A percentile compares a stretch with the other conserved stretches of the same genome.
phyloP scores from a whole-genome alignment of 805 yeast species.

The Wickerhamomyces bisporus region DNA sequence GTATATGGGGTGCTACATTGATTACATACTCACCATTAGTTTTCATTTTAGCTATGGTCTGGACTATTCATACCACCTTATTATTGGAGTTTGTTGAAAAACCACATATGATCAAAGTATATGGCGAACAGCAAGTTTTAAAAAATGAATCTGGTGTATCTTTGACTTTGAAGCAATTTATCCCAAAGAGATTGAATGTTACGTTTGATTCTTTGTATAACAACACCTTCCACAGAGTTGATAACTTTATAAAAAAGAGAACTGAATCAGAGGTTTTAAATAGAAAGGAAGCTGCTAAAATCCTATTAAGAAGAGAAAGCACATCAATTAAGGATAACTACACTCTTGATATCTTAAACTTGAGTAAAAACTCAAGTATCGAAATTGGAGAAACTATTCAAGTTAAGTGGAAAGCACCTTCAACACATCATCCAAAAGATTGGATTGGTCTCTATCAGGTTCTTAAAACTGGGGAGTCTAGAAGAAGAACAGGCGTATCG shows the following conservation, averaged over 20 bases:
- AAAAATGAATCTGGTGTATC: constrained; percentile 45
- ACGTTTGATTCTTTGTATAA: constrained; percentile 40
- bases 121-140: constrained; percentile 58
- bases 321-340: constrained; percentile 26
- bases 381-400: constrained; percentile 48
- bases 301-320: constrained; percentile 9
- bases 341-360: constrained; percentile 22
- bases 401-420: constrained; percentile 52
- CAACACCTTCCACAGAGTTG: constrained; percentile 35
- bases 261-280: constrained; percentile 17
- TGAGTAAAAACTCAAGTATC: constrained; percentile 17
- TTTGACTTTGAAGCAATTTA: constrained; percentile 29
- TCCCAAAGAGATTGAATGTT: constrained; percentile 32
- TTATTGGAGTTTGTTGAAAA: constrained; percentile 70
- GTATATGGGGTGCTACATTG: constrained; percentile 68
- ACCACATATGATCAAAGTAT: constrained; percentile 70
- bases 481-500: constrained; percentile 51
- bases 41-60: constrained; percentile 49
- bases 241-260: constrained; percentile 22
- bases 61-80: constrained; percentile 64
- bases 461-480: constrained; percentile 50
- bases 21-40: constrained; percentile 50
- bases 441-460: constrained; percentile 78
- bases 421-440: constrained; percentile 43
- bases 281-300: constrained; percentile 6